Evolutionary conservation across 352 stramenopile genomes (phyloP).

Genomic region (Globisporangium megalacanthum): DNA sequence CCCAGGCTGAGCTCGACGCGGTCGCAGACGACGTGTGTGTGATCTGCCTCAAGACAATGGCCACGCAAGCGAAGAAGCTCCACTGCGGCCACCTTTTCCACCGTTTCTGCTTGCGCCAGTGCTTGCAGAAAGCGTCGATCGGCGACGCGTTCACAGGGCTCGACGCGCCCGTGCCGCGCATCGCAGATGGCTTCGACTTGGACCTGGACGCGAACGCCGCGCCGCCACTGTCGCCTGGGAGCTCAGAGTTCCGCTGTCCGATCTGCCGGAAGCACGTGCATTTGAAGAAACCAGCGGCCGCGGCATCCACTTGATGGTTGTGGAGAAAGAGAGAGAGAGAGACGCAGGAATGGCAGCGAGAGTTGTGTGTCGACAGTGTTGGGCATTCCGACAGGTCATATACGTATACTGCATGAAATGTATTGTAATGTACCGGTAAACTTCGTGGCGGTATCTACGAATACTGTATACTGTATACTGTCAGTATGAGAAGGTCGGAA

Average conservation of each 20-base stretch:
- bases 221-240: slow-evolving; percentile 6
- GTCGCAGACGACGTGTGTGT: slow-evolving; percentile 75
- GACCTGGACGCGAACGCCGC: slow-evolving; percentile 15
- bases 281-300: slow-evolving; percentile 23
- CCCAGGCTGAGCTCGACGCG: slow-evolving; percentile 39
- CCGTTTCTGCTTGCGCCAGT: slow-evolving; percentile 67
- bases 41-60: slow-evolving; percentile 74
- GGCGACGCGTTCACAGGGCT: slow-evolving; percentile 47
- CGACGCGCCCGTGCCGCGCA: slow-evolving; percentile 5
- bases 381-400: no score
- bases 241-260: slow-evolving; percentile 41
- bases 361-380: no score
- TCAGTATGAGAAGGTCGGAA: no score
- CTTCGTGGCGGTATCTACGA: no score
- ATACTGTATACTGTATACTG: no score
- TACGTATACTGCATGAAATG: no score
- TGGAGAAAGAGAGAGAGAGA: no score
- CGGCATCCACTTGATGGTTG: slow-evolving; percentile 1
- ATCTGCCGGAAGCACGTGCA: slow-evolving; percentile 63
- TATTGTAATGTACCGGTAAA: no score
- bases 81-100: slow-evolving; percentile 72
- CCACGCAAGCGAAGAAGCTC: slow-evolving; percentile 63
- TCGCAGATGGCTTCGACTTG: slow-evolving; percentile 10
- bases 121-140: slow-evolving; percentile 59
- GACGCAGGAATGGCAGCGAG: no score